Percentiles rank a stretch among this genome's conserved stretches.
Conservation (phyloP, 164 flowering plant genomes). For the Tetrastigma voinierianum region DNA sequence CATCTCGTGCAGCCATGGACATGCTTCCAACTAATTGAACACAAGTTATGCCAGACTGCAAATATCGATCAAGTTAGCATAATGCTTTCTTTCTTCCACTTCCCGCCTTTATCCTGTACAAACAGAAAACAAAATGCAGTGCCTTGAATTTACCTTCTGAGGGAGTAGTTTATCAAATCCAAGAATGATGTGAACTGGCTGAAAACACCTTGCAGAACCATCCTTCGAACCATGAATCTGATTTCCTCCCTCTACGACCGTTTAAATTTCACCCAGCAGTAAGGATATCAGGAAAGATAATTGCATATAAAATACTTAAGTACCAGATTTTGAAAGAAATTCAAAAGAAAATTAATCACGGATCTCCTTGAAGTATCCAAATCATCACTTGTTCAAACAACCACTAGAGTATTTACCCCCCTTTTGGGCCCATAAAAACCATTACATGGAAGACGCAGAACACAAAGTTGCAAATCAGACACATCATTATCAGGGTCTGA, state of each 20-base stretch:
- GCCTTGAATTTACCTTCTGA: conserved; percentile 62
- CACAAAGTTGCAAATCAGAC: too few species aligned
- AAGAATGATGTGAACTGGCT: conserved; percentile 98
- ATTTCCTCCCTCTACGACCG: conserved; percentile 89
- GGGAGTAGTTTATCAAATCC: conserved; percentile 85
- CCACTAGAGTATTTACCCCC: too few species aligned
- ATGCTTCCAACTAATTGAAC: conserved; percentile 84
- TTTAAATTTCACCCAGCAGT: not conserved
- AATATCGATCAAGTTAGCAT: too few species aligned
- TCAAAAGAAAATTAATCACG: not conserved
- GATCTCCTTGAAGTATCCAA: too few species aligned
- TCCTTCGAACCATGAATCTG: conserved; percentile 86
- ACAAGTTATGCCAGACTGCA: conserved; percentile 82
- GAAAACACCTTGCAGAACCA: conserved; percentile 97
- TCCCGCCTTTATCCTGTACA: not conserved
- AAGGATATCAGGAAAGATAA: not conserved
- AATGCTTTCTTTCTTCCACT: too few species aligned
- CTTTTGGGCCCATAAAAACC: too few species aligned
- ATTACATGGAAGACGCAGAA: too few species aligned
- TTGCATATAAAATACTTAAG: not conserved
- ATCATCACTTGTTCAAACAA: too few species aligned
- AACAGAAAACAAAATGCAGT: not conserved
- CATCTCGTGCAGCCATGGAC: conserved; percentile 83
- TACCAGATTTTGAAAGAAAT: not conserved
- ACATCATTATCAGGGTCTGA: too few species aligned